These are phyloP conservation scores for Fraxinus greggii DNA, from an alignment of 305 asterid species.

Conservation along the genomic window DNA sequence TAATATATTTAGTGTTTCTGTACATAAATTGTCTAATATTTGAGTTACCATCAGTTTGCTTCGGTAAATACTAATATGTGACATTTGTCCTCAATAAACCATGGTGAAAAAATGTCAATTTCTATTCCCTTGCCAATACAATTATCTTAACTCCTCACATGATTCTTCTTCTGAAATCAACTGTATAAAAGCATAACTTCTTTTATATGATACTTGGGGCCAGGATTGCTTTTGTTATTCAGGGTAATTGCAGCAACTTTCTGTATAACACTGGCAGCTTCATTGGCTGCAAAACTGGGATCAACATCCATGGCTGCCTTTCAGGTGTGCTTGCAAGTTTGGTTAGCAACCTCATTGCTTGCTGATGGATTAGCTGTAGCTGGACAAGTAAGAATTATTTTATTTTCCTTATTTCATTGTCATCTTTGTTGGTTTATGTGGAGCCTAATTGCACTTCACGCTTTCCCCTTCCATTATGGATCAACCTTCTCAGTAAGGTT, in stretches of 20 bases:
- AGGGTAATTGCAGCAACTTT: constrained; percentile 38
- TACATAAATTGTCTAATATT: not conserved
- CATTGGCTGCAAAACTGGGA: constrained; percentile 38
- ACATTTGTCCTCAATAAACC: not conserved
- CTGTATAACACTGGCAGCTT: constrained; percentile 36
- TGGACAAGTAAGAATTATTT: constrained; percentile 30
- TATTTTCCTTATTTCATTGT: not conserved
- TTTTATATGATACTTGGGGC: not conserved
- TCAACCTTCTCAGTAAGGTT: not conserved
- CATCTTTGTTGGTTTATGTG: not conserved
- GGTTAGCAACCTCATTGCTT: constrained; percentile 42
- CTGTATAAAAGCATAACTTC: not conserved
- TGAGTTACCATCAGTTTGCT: not conserved
- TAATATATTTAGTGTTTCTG: not conserved
- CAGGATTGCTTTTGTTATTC: constrained; percentile 31
- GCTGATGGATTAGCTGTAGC: constrained; percentile 49
- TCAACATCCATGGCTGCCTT: constrained; percentile 36
- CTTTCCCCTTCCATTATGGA: not conserved
- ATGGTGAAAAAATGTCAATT: not conserved
- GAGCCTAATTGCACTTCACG: not conserved
- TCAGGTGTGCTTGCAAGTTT: constrained; percentile 43
- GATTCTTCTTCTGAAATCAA: not conserved
- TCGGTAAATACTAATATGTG: not conserved
- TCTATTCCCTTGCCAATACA: not conserved
- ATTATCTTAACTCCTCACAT: not conserved